These are phyloP conservation scores for Metarhizium robertsii DNA, from an alignment of 2,329 filamentous ascomycete genomes.

Conservation along the genomic window DNA sequence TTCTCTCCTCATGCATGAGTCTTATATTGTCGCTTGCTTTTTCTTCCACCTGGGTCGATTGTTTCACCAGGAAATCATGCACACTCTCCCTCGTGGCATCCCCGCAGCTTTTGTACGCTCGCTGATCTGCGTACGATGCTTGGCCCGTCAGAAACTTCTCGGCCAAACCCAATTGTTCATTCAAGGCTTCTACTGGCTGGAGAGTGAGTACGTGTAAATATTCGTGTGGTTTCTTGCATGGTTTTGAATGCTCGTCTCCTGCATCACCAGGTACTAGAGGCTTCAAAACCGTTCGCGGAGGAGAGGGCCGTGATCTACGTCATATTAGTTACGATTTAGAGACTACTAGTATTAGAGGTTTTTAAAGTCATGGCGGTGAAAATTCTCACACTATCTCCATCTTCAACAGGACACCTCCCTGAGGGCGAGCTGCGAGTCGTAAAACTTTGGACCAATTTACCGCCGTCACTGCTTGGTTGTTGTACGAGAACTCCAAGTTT, in stretches of 20 bases:
- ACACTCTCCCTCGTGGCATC: constrained; percentile 14
- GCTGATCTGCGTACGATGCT: constrained; percentile 17
- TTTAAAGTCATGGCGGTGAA: background rate
- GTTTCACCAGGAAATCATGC: constrained; percentile 13
- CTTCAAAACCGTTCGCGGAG: constrained; percentile 1
- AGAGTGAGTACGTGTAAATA: constrained; percentile 15
- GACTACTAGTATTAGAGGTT: background rate
- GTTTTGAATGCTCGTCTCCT: background rate
- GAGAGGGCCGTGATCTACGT: background rate
- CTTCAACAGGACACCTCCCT: constrained; percentile 13
- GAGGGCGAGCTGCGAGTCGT: constrained; percentile 14
- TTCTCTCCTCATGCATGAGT: constrained; percentile 20
- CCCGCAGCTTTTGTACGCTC: constrained; percentile 18
- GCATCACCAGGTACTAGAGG: background rate
- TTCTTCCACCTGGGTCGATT: constrained; percentile 14
- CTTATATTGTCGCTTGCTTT: constrained; percentile 14
- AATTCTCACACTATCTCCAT: constrained; percentile 13
- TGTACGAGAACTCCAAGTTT: constrained; percentile 25
- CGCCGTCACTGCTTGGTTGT: constrained; percentile 17
- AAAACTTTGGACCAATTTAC: constrained; percentile 21
- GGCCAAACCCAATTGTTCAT: constrained; percentile 14
- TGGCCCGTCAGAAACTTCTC: constrained; percentile 18
- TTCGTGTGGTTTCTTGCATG: background rate
- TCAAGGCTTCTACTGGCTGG: constrained; percentile 10
- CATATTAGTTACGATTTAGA: background rate